Evolutionary conservation across 805 yeast genomes (phyloP).

Genomic region (Debaryomyces hansenii): DNA sequence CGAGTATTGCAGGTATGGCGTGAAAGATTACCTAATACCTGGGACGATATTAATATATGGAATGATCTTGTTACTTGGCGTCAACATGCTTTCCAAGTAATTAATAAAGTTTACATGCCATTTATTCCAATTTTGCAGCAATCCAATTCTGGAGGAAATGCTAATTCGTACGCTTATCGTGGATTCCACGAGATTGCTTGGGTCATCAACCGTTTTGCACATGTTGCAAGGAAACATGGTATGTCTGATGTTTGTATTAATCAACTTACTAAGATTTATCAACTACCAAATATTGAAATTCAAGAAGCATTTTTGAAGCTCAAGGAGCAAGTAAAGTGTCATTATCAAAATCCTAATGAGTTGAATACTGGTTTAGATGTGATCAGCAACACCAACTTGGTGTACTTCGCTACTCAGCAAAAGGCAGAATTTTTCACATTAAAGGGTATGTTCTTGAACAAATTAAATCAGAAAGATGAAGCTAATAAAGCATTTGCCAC

Average conservation of each 20-base stretch:
- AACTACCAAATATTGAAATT: slow-evolving; percentile 94
- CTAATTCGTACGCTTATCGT: slow-evolving; percentile 91
- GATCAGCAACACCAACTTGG: slow-evolving; percentile 92
- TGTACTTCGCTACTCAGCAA: slow-evolving; percentile 94
- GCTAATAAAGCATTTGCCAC: slow-evolving; percentile 98
- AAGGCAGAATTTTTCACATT: slow-evolving; percentile 97
- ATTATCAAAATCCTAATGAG: slow-evolving; percentile 88
- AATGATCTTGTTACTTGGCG: slow-evolving; percentile 98
- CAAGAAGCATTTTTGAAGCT: slow-evolving; percentile 96
- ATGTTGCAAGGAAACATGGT: slow-evolving; percentile 94
- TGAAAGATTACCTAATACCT: slow-evolving; percentile 90
- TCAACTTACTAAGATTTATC: slow-evolving; percentile 90
- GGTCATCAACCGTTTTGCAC: slow-evolving; percentile 97
- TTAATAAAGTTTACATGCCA: slow-evolving; percentile 92
- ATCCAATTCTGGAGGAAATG: slow-evolving; percentile 60
- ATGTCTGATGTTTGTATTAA: slow-evolving; percentile 96
- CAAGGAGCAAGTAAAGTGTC: slow-evolving; percentile 97
- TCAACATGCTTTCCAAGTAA: slow-evolving; percentile 96
- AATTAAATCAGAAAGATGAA: slow-evolving; percentile 85
- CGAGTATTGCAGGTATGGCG: slow-evolving; percentile 97
- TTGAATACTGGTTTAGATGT: slow-evolving; percentile 94
- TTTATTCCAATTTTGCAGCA: slow-evolving; percentile 84
- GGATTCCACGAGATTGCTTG: slow-evolving; percentile 99
- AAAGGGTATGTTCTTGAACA: slow-evolving; percentile 97
- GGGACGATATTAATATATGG: slow-evolving; percentile 99